Evolutionary conservation across 257 asterid genomes (phyloP).

Genomic region (Plantago ovata): DNA sequence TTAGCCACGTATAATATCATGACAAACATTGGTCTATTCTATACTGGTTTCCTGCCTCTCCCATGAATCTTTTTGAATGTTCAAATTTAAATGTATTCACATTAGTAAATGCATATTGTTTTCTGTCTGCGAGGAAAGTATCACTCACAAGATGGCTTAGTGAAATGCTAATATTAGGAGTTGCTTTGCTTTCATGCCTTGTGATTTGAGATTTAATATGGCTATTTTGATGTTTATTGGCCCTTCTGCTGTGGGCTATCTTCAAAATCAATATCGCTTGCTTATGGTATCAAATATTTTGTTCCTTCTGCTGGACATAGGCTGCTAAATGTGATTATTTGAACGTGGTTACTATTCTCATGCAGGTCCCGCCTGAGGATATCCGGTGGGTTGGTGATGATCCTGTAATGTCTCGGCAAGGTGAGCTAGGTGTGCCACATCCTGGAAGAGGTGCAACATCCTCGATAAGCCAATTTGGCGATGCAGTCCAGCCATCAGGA

Average conservation of each 20-base stretch:
- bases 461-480: conserved; percentile 39
- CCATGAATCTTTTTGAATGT: no score
- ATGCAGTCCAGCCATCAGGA: conserved; percentile 46
- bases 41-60: no score
- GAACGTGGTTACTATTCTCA: conserved; percentile 7
- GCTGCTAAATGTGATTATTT: conserved; percentile 1
- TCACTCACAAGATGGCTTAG: neutral
- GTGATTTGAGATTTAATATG: conserved; percentile 17
- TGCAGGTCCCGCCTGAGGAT: conserved; percentile 82
- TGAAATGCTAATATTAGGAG: conserved; percentile 5
- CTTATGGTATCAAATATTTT: conserved; percentile 13
- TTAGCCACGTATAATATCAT: no score
- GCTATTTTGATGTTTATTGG: conserved; percentile 11
- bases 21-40: no score
- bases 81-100: no score
- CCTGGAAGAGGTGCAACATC: conserved; percentile 52
- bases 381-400: conserved; percentile 89
- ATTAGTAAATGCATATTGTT: no score
- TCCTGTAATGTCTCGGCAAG: conserved; percentile 59
- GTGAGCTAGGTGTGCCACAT: conserved; percentile 40
- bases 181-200: conserved; percentile 11
- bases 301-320: neutral
- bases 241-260: conserved; percentile 2
- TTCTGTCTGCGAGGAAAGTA: neutral
- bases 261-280: neutral